Percentiles rank a stretch among this genome's conserved stretches.
Evolutionary conservation across 2,329 filamentous ascomycete species (phyloP).

Genomic region (Fusarium liriodendri): DNA sequence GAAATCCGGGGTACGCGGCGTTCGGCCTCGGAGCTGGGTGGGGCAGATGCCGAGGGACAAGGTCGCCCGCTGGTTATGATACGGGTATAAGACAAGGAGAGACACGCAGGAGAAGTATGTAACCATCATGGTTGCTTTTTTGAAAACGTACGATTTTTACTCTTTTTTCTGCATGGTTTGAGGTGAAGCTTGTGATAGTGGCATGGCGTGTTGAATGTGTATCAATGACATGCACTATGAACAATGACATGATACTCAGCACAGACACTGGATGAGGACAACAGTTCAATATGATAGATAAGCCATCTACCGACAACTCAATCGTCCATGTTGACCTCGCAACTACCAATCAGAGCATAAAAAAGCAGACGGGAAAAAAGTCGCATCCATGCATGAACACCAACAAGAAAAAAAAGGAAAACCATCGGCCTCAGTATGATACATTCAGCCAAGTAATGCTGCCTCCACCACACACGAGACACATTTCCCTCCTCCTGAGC

Average conservation of each 20-base stretch:
- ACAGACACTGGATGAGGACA: neutral
- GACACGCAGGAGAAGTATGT: neutral
- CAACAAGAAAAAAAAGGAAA: slow-evolving; percentile 34
- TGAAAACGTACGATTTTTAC: neutral
- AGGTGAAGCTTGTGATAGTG: neutral
- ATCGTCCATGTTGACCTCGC: neutral
- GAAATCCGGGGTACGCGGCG: slow-evolving; percentile 41
- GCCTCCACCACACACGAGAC: slow-evolving; percentile 21
- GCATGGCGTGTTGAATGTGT: neutral
- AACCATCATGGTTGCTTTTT: neutral
- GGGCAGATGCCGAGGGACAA: slow-evolving; percentile 27
- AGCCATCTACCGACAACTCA: neutral
- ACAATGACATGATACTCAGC: neutral
- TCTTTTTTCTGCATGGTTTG: no score
- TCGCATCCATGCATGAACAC: slow-evolving; percentile 42
- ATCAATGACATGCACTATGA: neutral
- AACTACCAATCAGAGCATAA: neutral
- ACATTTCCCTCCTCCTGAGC: slow-evolving; percentile 21
- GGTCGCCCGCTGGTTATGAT: neutral
- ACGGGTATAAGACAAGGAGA: slow-evolving; percentile 7
- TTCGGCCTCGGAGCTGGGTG: slow-evolving; percentile 32
- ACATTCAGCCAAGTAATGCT: slow-evolving; percentile 43
- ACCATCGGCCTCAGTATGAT: slow-evolving; percentile 39
- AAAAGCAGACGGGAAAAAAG: slow-evolving; percentile 26
- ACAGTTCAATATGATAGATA: neutral